These are phyloP conservation scores for Kluyveromyces siamensis DNA, from an alignment of 805 yeast species.

Conservation along the genomic window DNA sequence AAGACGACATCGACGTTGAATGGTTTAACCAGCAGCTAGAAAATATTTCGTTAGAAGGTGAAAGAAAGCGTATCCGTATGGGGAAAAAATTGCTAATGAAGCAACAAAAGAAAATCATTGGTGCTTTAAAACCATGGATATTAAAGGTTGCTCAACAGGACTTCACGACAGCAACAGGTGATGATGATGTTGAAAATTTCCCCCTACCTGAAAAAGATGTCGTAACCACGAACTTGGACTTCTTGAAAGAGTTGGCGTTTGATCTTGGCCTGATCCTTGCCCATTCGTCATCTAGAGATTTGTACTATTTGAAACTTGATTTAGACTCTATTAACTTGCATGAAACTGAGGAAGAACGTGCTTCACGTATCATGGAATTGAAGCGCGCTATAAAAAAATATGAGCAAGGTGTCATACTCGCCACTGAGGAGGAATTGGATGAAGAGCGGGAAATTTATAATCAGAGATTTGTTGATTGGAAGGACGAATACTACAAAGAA, in stretches of 20 bases:
- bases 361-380: slow-evolving; percentile 41
- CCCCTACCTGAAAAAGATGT: slow-evolving; percentile 32
- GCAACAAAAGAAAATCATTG: slow-evolving; percentile 69
- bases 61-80: slow-evolving; percentile 51
- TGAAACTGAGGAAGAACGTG: slow-evolving; percentile 58
- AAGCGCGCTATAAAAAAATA: slow-evolving; percentile 53
- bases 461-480: slow-evolving; percentile 72
- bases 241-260: slow-evolving; percentile 53
- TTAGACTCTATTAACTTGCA: slow-evolving; percentile 64
- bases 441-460: slow-evolving; percentile 57
- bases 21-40: slow-evolving; percentile 88
- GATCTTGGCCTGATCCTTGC: slow-evolving; percentile 59
- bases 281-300: slow-evolving; percentile 49
- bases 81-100: slow-evolving; percentile 59
- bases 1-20: slow-evolving; percentile 70
- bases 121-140: slow-evolving; percentile 42
- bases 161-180: slow-evolving; percentile 33
- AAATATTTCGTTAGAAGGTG: slow-evolving; percentile 65
- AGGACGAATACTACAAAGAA: slow-evolving; percentile 72
- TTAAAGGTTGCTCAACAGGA: slow-evolving; percentile 27
- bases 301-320: slow-evolving; percentile 54
- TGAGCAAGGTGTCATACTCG: slow-evolving; percentile 51
- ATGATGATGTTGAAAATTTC: slow-evolving; percentile 38
- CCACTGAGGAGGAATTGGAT: slow-evolving; percentile 42
- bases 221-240: slow-evolving; percentile 40